Conservation (phyloP, 768 basidiomycete species). For the Lentinus tigrinus region DNA sequence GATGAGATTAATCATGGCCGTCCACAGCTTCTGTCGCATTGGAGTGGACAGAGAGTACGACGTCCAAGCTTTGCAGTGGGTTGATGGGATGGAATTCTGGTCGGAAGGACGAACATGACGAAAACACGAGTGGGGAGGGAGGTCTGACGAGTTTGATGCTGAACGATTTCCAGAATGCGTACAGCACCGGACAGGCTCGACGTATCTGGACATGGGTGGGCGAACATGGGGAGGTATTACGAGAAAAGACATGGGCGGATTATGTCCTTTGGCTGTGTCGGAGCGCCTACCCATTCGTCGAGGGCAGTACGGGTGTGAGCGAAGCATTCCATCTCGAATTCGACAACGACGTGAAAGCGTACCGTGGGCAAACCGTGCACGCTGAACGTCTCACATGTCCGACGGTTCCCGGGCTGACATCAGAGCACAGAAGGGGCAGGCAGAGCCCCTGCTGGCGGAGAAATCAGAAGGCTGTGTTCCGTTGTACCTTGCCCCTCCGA, state of each 20-base stretch:
- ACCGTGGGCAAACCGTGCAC: constrained; percentile 3
- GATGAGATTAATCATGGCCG: constrained; percentile 7
- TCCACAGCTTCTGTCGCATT: constrained; percentile 15
- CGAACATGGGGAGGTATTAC: neutral
- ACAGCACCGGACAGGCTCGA: constrained; percentile 3
- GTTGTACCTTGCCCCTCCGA: neutral
- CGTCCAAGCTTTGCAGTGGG: neutral
- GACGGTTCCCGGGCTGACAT: constrained; percentile 6
- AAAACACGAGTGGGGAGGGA: constrained; percentile 13
- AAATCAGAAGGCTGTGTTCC: neutral
- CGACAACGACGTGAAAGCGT: neutral
- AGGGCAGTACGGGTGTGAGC: constrained; percentile 8
- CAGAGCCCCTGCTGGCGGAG: neutral
- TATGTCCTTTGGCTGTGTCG: constrained; percentile 3
- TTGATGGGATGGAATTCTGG: constrained; percentile 9
- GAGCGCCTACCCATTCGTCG: constrained; percentile 6
- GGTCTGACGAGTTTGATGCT: constrained; percentile 2
- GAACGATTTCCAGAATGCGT: constrained; percentile 2
- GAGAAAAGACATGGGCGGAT: neutral
- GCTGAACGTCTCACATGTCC: neutral
- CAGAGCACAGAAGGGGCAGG: neutral
- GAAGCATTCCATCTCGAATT: neutral
- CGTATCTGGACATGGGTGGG: neutral
- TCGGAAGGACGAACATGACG: constrained; percentile 12
- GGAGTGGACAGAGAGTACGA: neutral